Evolutionary conservation across 768 basidiomycete species (phyloP).

Genomic region (Suillus ampliporus): DNA sequence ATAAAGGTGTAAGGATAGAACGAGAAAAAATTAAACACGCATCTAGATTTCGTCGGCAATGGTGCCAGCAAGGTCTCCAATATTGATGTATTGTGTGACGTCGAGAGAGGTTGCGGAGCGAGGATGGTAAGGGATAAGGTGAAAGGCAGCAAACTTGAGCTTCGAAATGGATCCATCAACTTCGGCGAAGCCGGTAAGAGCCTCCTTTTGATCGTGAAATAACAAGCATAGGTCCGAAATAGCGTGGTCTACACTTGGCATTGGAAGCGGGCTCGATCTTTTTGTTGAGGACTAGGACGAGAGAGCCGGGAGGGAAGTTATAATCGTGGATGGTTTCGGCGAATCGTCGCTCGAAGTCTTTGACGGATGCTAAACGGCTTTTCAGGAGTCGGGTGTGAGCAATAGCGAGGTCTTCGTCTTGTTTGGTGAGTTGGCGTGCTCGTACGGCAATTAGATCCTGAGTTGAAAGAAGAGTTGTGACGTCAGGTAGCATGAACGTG

Average conservation of each 20-base stretch:
- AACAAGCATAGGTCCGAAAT: too few relatives aligned
- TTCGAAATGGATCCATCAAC: slow-evolving; percentile 1
- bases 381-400: background rate
- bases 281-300: slow-evolving; percentile 1
- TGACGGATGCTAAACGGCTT: background rate
- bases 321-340: slow-evolving; percentile 25
- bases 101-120: background rate
- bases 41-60: background rate
- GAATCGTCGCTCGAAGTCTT: slow-evolving; percentile 23
- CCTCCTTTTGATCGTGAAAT: too few relatives aligned
- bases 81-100: slow-evolving; percentile 3
- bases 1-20: too few relatives aligned
- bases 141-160: background rate
- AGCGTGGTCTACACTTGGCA: background rate
- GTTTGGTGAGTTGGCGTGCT: too few relatives aligned
- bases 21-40: too few relatives aligned
- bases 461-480: too few relatives aligned
- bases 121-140: too few relatives aligned
- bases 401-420: too few relatives aligned
- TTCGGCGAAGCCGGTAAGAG: too few relatives aligned
- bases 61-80: background rate
- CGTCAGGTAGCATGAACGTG: too few relatives aligned
- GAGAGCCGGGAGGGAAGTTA: slow-evolving; percentile 30
- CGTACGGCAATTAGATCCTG: too few relatives aligned
- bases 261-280: background rate